These are phyloP conservation scores for Saturnispora gosingensis DNA, from an alignment of 805 yeast species.

Conservation along the genomic window DNA sequence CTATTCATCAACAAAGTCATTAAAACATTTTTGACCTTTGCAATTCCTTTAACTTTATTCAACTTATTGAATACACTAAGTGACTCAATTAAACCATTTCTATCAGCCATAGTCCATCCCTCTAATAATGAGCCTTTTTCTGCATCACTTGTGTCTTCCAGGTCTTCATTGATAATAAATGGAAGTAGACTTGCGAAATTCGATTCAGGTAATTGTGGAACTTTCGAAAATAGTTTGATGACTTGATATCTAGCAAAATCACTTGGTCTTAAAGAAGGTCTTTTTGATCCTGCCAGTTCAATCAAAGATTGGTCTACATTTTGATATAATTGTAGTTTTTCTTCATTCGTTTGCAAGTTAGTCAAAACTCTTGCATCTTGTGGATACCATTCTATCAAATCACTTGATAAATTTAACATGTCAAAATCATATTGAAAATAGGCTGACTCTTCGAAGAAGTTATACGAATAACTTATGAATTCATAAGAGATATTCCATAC, in stretches of 20 bases:
- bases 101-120: conserved; percentile 34
- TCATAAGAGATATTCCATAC: conserved; percentile 49
- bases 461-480: conserved; percentile 25
- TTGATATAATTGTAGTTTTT: conserved; percentile 26
- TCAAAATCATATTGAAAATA: conserved; percentile 16
- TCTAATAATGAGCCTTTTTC: conserved; percentile 18
- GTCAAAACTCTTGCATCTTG: conserved; percentile 37
- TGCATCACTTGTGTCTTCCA: conserved; percentile 26
- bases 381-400: conserved; percentile 32
- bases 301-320: conserved; percentile 30
- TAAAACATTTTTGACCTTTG: conserved; percentile 44
- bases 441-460: conserved; percentile 9
- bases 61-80: conserved; percentile 59
- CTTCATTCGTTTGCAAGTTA: conserved; percentile 26
- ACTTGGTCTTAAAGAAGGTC: conserved; percentile 33
- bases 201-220: conserved; percentile 65
- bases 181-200: conserved; percentile 51
- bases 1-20: conserved; percentile 53
- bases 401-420: conserved; percentile 6
- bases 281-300: conserved; percentile 26
- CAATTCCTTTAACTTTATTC: conserved; percentile 41
- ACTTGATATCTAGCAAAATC: conserved; percentile 44
- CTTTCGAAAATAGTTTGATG: conserved; percentile 43
- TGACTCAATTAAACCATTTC: conserved; percentile 48
- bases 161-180: conserved; percentile 36